Evolutionary conservation across 179 eudicot genomes (phyloP), one percentile per base, ranked within the genome.

Genomic region (Heliamphora pulchella): DNA sequence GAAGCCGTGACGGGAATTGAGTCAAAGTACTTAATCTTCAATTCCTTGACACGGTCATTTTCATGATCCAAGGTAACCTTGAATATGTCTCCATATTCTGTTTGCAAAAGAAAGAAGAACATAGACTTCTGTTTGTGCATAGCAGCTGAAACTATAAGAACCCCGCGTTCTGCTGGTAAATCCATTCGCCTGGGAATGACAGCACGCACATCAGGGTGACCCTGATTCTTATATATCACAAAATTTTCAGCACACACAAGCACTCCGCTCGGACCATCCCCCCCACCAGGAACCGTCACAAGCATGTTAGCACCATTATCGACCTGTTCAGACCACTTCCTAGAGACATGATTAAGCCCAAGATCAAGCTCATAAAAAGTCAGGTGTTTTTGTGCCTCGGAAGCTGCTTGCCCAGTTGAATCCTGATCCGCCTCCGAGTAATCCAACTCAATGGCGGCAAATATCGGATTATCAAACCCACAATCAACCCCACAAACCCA

Each of bases 201-300:
- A 6, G 96, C 99, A 71, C 98, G 81, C 7, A 96, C 89, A 88
- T 96, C 99, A 0, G 92, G 91, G 43, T 92, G 97, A 48, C 98
- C 99, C 80, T 91, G 96, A 82, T 94, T 96, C 87, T 94, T 94
- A 78, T 96, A 96, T 78, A 96, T 96, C 1, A 96, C 93, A 73
- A 92, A 96, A 87, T 96, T 94, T 82, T 96, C 99, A 1, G 97
- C 98, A 87, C 99, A 96, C 13, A 96, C 99, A 79, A 96, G 89
- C 51, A 94, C 99, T 59, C 99, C 99, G 84, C 98, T 94, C 0
- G 98, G 99, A 8, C 99, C 98, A 85, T 96, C 98, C 53, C 93
- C 99, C 2, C 98, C 98, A 71, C 98, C 98, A 0, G 99, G 99
- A 2, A 96, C 98, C 0, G 93, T 96, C 3, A 94, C 98, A 65